phyloP scores from a whole-genome alignment of 2,329 filamentous ascomycete genomes.

The Mycocentrospora acerina region DNA sequence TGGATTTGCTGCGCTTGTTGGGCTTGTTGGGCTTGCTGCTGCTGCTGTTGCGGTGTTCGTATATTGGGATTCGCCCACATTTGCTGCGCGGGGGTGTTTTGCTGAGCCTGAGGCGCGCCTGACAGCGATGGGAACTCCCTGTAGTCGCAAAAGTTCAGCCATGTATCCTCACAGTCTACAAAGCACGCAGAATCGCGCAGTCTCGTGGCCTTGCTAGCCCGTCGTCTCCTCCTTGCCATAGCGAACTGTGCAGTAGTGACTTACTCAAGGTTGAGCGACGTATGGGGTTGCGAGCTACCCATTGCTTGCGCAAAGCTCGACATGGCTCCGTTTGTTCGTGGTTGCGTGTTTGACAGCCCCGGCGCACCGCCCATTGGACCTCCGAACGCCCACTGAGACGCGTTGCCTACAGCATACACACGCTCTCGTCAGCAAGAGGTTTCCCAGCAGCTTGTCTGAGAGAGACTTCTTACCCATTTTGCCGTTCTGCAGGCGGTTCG shows the following conservation, averaged over 20 bases:
- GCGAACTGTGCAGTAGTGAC: conserved; percentile 31
- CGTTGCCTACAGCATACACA: conserved; percentile 46
- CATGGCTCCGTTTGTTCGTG: conserved; percentile 53
- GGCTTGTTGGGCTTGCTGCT: conserved; percentile 55
- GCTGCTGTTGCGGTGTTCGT: conserved; percentile 55
- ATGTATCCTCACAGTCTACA: conserved; percentile 3
- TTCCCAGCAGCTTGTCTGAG: background rate
- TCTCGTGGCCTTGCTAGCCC: background rate
- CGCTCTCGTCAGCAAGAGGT: conserved; percentile 19
- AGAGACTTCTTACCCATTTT: conserved; percentile 50
- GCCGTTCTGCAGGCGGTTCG: conserved; percentile 55
- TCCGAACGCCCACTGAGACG: conserved; percentile 60
- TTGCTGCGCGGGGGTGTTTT: conserved; percentile 53
- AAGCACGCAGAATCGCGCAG: too few relatives aligned
- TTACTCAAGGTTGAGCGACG: conserved; percentile 60
- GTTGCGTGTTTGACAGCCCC: conserved; percentile 52
- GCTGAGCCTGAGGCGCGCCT: conserved; percentile 57
- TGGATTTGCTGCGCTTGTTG: conserved; percentile 36
- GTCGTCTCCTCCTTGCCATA: conserved; percentile 6
- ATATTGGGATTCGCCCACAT: conserved; percentile 61
- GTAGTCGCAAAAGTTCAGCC: conserved; percentile 25
- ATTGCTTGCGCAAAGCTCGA: conserved; percentile 60
- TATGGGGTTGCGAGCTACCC: conserved; percentile 54
- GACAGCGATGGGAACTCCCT: conserved; percentile 66
- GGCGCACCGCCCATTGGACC: conserved; percentile 56